Evolutionary conservation across 23 red algal species (phyloP).

Genomic region (Gracilaria vermiculophylla): DNA sequence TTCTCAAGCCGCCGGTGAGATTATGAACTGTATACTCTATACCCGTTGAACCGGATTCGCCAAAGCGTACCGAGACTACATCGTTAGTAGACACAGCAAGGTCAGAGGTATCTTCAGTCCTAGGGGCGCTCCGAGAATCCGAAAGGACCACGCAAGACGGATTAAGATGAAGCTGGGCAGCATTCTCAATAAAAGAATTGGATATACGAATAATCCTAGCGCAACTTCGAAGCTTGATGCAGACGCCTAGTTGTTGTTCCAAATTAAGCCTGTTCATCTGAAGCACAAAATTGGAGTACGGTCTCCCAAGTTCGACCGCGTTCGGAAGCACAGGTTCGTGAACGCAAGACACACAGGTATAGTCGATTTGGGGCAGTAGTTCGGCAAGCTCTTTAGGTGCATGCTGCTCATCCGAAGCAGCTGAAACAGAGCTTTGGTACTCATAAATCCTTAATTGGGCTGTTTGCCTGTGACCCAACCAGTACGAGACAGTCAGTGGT

Average conservation of each 20-base stretch:
- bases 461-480: conserved; percentile 30
- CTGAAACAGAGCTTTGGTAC: background rate
- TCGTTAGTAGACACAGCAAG: background rate
- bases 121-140: background rate
- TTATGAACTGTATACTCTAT: conserved; percentile 21
- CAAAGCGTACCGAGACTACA: conserved; percentile 27
- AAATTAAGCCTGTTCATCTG: conserved; percentile 37
- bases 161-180: conserved; percentile 7
- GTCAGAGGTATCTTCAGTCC: background rate
- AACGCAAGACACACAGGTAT: conserved; percentile 21
- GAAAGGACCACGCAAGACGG: conserved; percentile 21
- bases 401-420: background rate
- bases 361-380: background rate
- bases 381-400: background rate
- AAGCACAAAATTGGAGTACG: conserved; percentile 19
- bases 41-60: conserved; percentile 28
- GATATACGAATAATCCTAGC: conserved; percentile 9
- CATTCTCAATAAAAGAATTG: background rate
- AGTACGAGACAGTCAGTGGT: conserved; percentile 33
- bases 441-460: conserved; percentile 18
- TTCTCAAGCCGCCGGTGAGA: conserved; percentile 52
- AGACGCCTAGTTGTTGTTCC: conserved; percentile 19
- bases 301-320: conserved; percentile 33
- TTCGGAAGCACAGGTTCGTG: conserved; percentile 38
- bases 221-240: conserved; percentile 35